Evolutionary conservation across 495 filamentous ascomycete genomes (phyloP).

Genomic region (Hyaloscypha bicolor): DNA sequence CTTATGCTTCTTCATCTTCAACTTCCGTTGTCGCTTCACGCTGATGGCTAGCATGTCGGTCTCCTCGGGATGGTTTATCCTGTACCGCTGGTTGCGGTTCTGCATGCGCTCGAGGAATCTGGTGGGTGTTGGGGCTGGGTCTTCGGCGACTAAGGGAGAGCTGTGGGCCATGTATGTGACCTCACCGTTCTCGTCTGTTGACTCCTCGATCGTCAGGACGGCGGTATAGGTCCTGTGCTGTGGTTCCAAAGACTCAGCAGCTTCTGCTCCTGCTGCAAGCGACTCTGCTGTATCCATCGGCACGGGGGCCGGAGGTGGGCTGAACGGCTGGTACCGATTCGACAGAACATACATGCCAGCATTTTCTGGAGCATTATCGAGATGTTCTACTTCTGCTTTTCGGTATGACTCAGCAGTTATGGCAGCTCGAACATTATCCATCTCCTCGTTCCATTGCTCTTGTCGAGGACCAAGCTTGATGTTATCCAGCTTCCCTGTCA

Average conservation of each 20-base stretch:
- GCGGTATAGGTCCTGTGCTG: conserved; percentile 72
- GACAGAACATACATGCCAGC: conserved; percentile 42
- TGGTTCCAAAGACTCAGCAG: conserved; percentile 35
- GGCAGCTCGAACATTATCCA: conserved; percentile 49
- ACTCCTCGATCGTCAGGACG: conserved; percentile 80
- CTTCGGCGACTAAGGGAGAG: conserved; percentile 48
- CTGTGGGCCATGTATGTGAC: conserved; percentile 57
- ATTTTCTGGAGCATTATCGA: conserved; percentile 46
- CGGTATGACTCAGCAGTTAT: conserved; percentile 47
- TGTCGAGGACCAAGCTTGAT: conserved; percentile 25
- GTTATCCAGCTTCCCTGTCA: conserved; percentile 13
- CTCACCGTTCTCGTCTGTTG: conserved; percentile 67
- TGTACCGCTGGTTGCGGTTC: conserved; percentile 48
- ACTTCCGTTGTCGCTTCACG: conserved; percentile 81
- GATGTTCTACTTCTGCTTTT: conserved; percentile 51
- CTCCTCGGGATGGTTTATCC: conserved; percentile 34
- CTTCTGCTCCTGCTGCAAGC: conserved; percentile 36
- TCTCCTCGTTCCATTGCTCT: conserved; percentile 43
- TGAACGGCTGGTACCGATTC: conserved; percentile 71
- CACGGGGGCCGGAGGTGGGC: conserved; percentile 73
- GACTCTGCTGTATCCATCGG: conserved; percentile 51
- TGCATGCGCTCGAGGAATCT: conserved; percentile 58
- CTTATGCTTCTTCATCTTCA: conserved; percentile 99
- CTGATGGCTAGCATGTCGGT: conserved; percentile 65
- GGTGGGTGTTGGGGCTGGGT: conserved; percentile 33